Conservation (phyloP, 2,329 filamentous ascomycete species). For the Trichothecium roseum region DNA sequence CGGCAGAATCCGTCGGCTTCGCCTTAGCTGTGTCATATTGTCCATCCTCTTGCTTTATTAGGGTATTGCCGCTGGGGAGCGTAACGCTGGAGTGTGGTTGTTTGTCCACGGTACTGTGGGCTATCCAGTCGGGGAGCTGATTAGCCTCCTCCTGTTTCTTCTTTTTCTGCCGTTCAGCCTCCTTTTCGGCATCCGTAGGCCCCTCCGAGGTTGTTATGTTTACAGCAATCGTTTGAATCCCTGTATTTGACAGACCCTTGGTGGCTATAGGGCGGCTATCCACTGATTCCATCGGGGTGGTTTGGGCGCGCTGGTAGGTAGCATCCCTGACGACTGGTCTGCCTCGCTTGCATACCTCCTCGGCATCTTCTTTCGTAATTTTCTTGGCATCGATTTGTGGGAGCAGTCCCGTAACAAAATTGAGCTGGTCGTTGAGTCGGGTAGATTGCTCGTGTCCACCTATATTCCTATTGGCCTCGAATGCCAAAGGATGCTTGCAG, state of each 20-base stretch:
- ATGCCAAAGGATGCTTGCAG: slow-evolving; percentile 56
- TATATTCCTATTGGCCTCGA: slow-evolving; percentile 55
- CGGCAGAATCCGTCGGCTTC: slow-evolving; percentile 34
- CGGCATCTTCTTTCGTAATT: slow-evolving; percentile 66
- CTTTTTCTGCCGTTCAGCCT: slow-evolving; percentile 53
- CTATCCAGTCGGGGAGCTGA: slow-evolving; percentile 61
- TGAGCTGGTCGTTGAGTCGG: slow-evolving; percentile 67
- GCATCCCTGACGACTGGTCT: slow-evolving; percentile 57
- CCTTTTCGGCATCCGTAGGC: slow-evolving; percentile 55
- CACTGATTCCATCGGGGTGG: slow-evolving; percentile 44
- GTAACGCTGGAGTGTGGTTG: slow-evolving; percentile 36
- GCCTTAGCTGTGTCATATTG: slow-evolving; percentile 30
- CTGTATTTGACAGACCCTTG: slow-evolving; percentile 55
- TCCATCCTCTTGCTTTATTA: slow-evolving; percentile 28
- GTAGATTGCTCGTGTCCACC: slow-evolving; percentile 65
- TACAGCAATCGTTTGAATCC: slow-evolving; percentile 58
- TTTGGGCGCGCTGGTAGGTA: slow-evolving; percentile 53
- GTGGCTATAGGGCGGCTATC: slow-evolving; percentile 54
- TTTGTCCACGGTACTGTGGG: slow-evolving; percentile 57
- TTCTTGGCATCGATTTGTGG: slow-evolving; percentile 65
- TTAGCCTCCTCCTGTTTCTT: slow-evolving; percentile 59
- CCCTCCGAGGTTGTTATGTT: slow-evolving; percentile 58
- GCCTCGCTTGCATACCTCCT: slow-evolving; percentile 52
- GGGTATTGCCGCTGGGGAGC: slow-evolving; percentile 7
- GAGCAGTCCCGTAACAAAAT: slow-evolving; percentile 66